Evolutionary conservation across 306 rosid species (phyloP).

Genomic region (Gastrolobium bilobum): DNA sequence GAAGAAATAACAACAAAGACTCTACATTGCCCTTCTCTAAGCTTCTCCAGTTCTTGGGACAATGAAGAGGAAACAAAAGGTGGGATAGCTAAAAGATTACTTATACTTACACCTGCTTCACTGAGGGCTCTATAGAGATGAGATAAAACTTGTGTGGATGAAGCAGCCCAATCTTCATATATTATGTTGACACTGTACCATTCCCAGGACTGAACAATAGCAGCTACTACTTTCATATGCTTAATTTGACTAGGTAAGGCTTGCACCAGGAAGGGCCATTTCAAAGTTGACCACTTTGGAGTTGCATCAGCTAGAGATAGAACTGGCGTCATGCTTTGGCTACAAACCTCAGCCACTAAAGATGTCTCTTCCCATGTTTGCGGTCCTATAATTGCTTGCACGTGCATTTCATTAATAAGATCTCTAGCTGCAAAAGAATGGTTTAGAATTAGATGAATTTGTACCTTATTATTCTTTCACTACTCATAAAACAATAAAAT

Average conservation of each 20-base stretch:
- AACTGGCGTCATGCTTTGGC: conserved; percentile 46
- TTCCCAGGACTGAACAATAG: conserved; percentile 57
- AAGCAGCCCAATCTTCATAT: conserved; percentile 56
- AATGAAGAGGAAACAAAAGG: conserved; percentile 55
- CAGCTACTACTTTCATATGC: conserved; percentile 62
- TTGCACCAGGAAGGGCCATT: conserved; percentile 59
- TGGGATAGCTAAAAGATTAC: conserved; percentile 48
- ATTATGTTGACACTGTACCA: conserved; percentile 57
- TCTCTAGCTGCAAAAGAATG: conserved; percentile 55
- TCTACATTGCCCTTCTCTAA: conserved; percentile 51
- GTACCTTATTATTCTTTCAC: background rate
- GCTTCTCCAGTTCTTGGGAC: conserved; percentile 54
- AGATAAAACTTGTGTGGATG: conserved; percentile 50
- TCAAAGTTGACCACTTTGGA: conserved; percentile 59
- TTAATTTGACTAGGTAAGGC: conserved; percentile 41
- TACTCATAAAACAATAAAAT: too few relatives aligned
- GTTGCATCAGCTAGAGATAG: conserved; percentile 56
- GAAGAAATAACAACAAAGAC: conserved; percentile 59
- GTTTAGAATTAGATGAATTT: background rate
- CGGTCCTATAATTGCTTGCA: conserved; percentile 60
- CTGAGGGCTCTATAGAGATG: conserved; percentile 47
- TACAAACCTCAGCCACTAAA: conserved; percentile 55
- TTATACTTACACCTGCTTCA: conserved; percentile 45
- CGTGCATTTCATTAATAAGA: conserved; percentile 44
- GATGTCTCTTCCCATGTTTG: conserved; percentile 63